Evolutionary conservation across 768 basidiomycete species (phyloP), one percentile per base, ranked within the genome.

Genomic region (Pleurotus djamor): DNA sequence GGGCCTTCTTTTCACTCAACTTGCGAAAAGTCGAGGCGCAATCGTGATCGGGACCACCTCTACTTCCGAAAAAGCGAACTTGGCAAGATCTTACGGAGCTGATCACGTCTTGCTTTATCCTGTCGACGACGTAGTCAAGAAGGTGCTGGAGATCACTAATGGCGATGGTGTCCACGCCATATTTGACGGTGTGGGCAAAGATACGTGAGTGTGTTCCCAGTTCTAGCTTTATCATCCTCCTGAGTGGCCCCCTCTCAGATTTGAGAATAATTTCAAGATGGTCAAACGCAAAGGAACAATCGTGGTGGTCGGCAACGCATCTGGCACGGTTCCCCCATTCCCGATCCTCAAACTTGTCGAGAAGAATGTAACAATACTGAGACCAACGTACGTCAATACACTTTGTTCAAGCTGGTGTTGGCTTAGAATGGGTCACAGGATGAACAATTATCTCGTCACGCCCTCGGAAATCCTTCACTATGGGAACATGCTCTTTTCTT

Each of bases 151-250:
- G 65, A 72, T 94, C 57, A 94, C 93, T 0, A 84, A 84, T 44
- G 91, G 91, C 5, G 79, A 86, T 64, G 92, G 93, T 14, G 91
- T 94, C 4, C 83, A 96, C 62, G 96, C 85, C 13, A 83, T 94
- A 21, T 96, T 89, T 66, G 96, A 99, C 66, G 96, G 96, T 33
- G 94, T 99, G n/a, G 96, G 96, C 1, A 96, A 92, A 76, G 91
- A 94, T 70, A 98, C 95, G 83, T 96, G 73, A 59, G 90, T 79
- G 8, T 13, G 37, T 34, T 28, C 21, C 21, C 21, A 28, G 21
- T 28, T 28, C 21, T 28, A 28, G 21, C 21, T 28, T 28, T 28
- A 28, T 28, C 21, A 28, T 28, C 21, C 21, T 28, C 21, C 43
- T 17, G 44, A 34, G 13, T 52, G 33, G 13, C 7, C 49, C 32